Base-by-base conservation (phyloP, 371 early-diverging fungal species). In the Syncephalis plumigaleata region DNA sequence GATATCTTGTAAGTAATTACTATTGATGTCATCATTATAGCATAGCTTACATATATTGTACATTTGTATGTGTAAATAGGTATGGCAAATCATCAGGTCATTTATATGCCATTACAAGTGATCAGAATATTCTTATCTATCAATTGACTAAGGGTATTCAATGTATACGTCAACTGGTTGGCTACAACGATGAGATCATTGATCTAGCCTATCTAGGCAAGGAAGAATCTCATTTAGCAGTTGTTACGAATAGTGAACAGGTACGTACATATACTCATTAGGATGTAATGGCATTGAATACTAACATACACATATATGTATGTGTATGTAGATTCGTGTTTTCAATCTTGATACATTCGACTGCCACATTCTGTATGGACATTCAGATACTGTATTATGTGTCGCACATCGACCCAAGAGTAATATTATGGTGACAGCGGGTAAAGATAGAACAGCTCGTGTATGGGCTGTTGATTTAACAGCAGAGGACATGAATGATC, bases 131-230 rank as follows among this genome's bases (percentile, higher is more conserved):
- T 44, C 49, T 85, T 27, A 77, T 89, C 54, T 87, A 84, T 52
- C 65, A 77, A 9, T 50, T 79, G 9, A 55, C 60, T 16, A 49
- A 56, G 1, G 56, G 59, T 53, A 48, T 88, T 20, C 62, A 67
- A 47, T 71, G 77, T 15, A 59, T 70, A 11, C 80, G 80, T 52
- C 89, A 91, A 59, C 75, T 93, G 55, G 84, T 89, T 4, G 97
- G 97, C 21, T 88, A 89, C 60, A 94, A 93, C 51, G 92, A 96
- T 47, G 94, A 94, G 56, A 75, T 96, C 36, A 80, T 92, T 13
- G 94, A 90, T 59, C 54, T 91, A 31, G 65, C 66, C 0, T 86
- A 82, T 46, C 60, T 87, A n/a, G 91, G 84, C 17, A 61, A 67
- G 27, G 60, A 71, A 3, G 77, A 85, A 47, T 58, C 56, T 2